These are phyloP conservation scores for Trypanosoma congolense DNA, from an alignment of 208 protist species.

Conservation along the genomic window DNA sequence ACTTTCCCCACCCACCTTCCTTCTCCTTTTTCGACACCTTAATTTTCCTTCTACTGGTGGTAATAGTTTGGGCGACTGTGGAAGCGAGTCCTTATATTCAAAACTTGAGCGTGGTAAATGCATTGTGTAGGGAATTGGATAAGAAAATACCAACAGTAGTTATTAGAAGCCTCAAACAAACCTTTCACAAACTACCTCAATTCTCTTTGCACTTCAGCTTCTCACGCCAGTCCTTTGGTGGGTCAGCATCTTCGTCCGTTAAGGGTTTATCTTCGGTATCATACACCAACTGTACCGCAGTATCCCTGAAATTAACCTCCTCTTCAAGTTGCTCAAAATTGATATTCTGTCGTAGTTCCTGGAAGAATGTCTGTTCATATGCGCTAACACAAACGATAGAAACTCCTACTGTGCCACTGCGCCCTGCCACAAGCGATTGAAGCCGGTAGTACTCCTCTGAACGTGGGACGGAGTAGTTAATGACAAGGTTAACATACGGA, in stretches of 20 bases:
- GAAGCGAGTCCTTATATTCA: background rate
- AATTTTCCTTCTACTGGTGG: too few relatives aligned
- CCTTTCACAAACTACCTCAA: too few relatives aligned
- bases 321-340: constrained; percentile 55
- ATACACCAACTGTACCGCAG: constrained; percentile 71
- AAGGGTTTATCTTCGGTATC: constrained; percentile 65
- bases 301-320: constrained; percentile 61
- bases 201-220: constrained; percentile 50
- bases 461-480: constrained; percentile 79
- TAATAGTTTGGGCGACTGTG: too few relatives aligned
- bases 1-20: too few relatives aligned
- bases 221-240: constrained; percentile 72
- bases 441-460: constrained; percentile 84
- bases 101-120: background rate
- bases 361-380: constrained; percentile 42
- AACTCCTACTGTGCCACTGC: constrained; percentile 71
- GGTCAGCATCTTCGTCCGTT: constrained; percentile 69
- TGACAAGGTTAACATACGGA: constrained; percentile 88
- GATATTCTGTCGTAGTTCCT: constrained; percentile 56
- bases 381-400: constrained; percentile 75
- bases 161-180: constrained; percentile 21
- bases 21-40: too few relatives aligned
- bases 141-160: background rate
- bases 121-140: background rate
- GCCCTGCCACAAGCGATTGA: constrained; percentile 76